Base-by-base conservation (phyloP, 345 rosid species). In the Dimocarpus longan region DNA sequence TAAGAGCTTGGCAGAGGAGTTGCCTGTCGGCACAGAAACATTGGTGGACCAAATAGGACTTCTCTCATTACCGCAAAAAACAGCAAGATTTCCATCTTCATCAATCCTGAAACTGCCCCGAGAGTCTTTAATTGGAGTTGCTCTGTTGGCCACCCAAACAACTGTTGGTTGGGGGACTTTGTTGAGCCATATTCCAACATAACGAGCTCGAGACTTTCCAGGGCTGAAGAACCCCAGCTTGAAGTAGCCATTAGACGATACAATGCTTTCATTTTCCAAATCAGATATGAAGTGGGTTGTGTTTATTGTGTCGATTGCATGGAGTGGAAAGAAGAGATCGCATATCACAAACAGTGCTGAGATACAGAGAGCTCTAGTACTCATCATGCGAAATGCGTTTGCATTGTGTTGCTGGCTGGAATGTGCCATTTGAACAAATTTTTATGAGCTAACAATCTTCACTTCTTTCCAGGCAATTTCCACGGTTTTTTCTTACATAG, bases 71-170 rank as follows among this genome's bases (percentile, higher is more conserved):
- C 26, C 43, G 21, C 13, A 28, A 10, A 21, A 56, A 22, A 82
- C 52, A 3, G 42, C 82, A 3, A 86, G 80, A 11, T 76, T 73
- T 40, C 88, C 81, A n/a, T 15, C 54, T 18, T 32, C 39, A 32
- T 64, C 43, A 10, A 72, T n/a, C 2, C 60, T 32, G 16, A 85
- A 70, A 59, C 62, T 8, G 2, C 81, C 87, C 0, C 75, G 43
- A n/a, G 77, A 68, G 43, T 57, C 76, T 10, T 10, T 74, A 26
- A 82, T 15, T 39, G 84, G 80, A 37, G n/a, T 24, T 66, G 80
- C 74, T 2, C 82, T 69, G 42, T 80, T 85, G 15, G 85, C 87
- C 2, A 85, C 85, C 85, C 83, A 85, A 5, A 82, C 83, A 15
- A 74, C 64, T 5, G 76, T 77, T 43, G 10, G 80, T 46, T 62